These are phyloP conservation scores for Gleditsia sinensis DNA, from an alignment of 306 rosid species.

Conservation along the genomic window DNA sequence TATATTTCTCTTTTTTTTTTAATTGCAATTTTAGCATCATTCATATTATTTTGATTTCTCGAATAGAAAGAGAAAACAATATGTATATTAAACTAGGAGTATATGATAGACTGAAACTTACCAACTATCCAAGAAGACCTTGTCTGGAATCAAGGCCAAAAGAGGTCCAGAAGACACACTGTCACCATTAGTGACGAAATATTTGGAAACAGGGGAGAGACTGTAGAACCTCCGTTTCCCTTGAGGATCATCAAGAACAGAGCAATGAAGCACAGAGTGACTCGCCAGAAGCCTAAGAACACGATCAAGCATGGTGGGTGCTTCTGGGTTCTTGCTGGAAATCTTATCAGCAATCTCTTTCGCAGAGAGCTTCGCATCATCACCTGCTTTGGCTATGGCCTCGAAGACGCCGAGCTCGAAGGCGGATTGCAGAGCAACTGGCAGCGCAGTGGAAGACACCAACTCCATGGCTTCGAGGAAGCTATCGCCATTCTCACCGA, in stretches of 20 bases:
- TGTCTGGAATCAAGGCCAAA: conserved; percentile 34
- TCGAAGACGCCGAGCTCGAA: conserved; percentile 58
- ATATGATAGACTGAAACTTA: background rate
- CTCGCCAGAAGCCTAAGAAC: conserved; percentile 49
- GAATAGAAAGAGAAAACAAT: too few relatives aligned
- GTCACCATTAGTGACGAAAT: conserved; percentile 38
- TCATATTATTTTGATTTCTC: too few relatives aligned
- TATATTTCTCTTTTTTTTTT: too few relatives aligned
- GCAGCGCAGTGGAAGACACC: conserved; percentile 13
- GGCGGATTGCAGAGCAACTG: conserved; percentile 47
- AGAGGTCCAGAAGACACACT: conserved; percentile 47
- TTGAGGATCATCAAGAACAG: background rate
- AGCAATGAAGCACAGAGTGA: conserved; percentile 49
- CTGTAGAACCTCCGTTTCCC: conserved; percentile 38
- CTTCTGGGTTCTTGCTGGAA: conserved; percentile 41
- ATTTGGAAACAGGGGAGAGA: conserved; percentile 42
- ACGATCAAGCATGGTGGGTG: conserved; percentile 55
- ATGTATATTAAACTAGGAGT: too few relatives aligned
- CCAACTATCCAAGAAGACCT: conserved; percentile 51
- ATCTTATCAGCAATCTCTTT: conserved; percentile 38
- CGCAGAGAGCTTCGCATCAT: conserved; percentile 34
- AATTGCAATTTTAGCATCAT: too few relatives aligned
- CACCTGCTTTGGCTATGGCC: conserved; percentile 48
- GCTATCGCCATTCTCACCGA: background rate
- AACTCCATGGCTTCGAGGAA: conserved; percentile 36